A percentile compares a stretch with the other conserved stretches of the same genome.
Evolutionary conservation across 177 flowering plant genomes (phyloP).

Genomic region (Vitis hybrid): DNA sequence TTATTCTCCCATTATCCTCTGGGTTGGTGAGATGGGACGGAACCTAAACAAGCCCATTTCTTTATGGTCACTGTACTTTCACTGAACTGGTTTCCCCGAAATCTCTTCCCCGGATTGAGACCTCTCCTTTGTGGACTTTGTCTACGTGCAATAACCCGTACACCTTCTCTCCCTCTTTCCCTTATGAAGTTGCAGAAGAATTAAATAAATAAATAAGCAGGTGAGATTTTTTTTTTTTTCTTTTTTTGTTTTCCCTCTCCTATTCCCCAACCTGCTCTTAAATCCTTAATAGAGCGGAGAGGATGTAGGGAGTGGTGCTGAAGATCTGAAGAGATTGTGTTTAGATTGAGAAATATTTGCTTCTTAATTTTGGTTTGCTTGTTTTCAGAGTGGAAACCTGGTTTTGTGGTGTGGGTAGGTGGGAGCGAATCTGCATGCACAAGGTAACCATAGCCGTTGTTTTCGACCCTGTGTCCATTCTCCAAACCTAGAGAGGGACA

Average conservation of each 20-base stretch:
- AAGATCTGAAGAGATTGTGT: slow-evolving; percentile 11
- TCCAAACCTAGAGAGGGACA: slow-evolving; percentile 16
- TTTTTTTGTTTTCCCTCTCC: background rate
- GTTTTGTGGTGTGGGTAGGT: slow-evolving; percentile 3
- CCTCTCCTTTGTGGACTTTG: slow-evolving; percentile 10
- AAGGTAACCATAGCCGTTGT: slow-evolving; percentile 18
- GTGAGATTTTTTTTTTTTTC: background rate
- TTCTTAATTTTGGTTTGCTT: background rate
- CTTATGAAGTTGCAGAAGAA: no score
- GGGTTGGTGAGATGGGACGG: slow-evolving; percentile 7
- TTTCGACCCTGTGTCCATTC: slow-evolving; percentile 21
- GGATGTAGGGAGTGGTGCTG: no score
- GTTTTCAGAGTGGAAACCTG: background rate
- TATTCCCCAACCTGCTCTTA: background rate
- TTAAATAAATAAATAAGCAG: background rate
- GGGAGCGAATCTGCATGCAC: slow-evolving; percentile 1
- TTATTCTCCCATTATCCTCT: background rate
- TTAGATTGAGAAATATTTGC: slow-evolving; percentile 2
- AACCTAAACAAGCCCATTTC: slow-evolving; percentile 7
- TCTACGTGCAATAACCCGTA: slow-evolving; percentile 3
- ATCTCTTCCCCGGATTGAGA: slow-evolving; percentile 5
- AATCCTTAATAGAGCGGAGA: background rate
- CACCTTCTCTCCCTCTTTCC: background rate
- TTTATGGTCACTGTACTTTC: background rate
- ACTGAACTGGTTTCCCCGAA: background rate